A percentile compares a stretch with the other conserved stretches of the same genome.
These are phyloP conservation scores for Candida nemodendra DNA, from an alignment of 805 yeast species.

Conservation along the genomic window DNA sequence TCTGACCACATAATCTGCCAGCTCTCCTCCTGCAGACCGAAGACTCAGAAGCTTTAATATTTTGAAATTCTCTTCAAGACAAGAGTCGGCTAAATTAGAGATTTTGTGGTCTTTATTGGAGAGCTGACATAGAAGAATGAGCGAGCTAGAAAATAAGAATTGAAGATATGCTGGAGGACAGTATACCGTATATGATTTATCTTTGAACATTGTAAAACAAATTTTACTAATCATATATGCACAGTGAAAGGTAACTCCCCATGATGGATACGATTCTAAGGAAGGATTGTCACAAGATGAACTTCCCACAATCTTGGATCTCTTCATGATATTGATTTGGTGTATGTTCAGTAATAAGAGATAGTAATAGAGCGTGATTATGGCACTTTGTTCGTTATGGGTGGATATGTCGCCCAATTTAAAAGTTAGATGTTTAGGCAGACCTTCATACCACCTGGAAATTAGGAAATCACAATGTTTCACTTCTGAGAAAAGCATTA, in stretches of 20 bases:
- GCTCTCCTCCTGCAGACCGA: slow-evolving; percentile 37
- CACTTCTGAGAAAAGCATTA: slow-evolving; percentile 19
- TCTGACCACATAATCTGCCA: slow-evolving; percentile 17
- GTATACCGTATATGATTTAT: slow-evolving; percentile 20
- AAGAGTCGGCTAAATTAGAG: slow-evolving; percentile 11
- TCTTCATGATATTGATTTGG: slow-evolving; percentile 32
- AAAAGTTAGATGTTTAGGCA: slow-evolving; percentile 61
- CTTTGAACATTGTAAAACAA: slow-evolving; percentile 51
- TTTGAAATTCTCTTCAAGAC: slow-evolving; percentile 10
- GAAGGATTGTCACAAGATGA: background rate
- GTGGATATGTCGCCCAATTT: slow-evolving; percentile 44
- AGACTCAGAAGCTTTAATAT: slow-evolving; percentile 41
- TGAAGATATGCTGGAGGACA: slow-evolving; percentile 10
- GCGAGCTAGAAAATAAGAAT: slow-evolving; percentile 55
- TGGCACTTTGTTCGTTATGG: slow-evolving; percentile 49
- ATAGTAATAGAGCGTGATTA: slow-evolving; percentile 66
- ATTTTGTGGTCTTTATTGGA: slow-evolving; percentile 11
- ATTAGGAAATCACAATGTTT: slow-evolving; percentile 67
- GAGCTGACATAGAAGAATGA: slow-evolving; percentile 64
- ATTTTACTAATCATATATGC: slow-evolving; percentile 70
- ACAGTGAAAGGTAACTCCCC: slow-evolving; percentile 77
- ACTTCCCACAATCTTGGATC: slow-evolving; percentile 31
- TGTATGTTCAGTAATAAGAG: slow-evolving; percentile 65
- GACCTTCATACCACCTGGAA: slow-evolving; percentile 68
- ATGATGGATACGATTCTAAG: slow-evolving; percentile 46